These are phyloP conservation scores for Thraustotheca clavata DNA, from an alignment of 352 stramenopile genomes.

Conservation along the genomic window DNA sequence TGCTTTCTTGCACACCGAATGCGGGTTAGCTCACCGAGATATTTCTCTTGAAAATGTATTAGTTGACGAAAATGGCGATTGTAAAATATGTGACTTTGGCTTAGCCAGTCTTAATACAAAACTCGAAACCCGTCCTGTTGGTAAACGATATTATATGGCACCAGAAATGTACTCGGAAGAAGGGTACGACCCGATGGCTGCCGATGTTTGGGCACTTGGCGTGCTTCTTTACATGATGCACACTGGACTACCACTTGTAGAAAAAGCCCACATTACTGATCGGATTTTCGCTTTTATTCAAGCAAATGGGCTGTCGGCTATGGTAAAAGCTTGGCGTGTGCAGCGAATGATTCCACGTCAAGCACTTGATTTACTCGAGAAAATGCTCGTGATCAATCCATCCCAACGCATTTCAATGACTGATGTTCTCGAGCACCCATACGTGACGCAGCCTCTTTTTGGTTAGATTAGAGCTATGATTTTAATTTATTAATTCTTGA, in stretches of 20 bases:
- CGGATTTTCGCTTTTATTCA: not conserved
- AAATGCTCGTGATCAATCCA: constrained; percentile 62
- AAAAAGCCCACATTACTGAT: not conserved
- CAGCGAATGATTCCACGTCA: constrained; percentile 30
- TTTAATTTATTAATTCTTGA: not conserved
- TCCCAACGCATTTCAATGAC: constrained; percentile 41
- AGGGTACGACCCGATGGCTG: constrained; percentile 39
- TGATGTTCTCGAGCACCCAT: constrained; percentile 58
- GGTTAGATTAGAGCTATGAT: not conserved
- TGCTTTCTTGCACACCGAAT: not conserved
- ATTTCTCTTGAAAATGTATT: constrained; percentile 25
- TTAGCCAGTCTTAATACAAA: not conserved
- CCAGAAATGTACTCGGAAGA: constrained; percentile 35
- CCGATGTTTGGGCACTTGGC: constrained; percentile 54
- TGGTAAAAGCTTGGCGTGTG: constrained; percentile 65
- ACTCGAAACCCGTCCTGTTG: constrained; percentile 23
- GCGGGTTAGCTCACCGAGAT: constrained; percentile 22
- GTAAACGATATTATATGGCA: constrained; percentile 60
- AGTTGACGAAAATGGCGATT: constrained; percentile 10
- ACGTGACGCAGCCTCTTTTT: not conserved
- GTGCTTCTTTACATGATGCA: constrained; percentile 54
- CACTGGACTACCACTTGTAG: constrained; percentile 33
- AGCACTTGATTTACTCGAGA: constrained; percentile 63
- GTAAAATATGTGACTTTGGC: constrained; percentile 25
- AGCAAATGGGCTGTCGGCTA: constrained; percentile 44